Evolutionary conservation across 2,329 filamentous ascomycete genomes (phyloP), one percentile per base, ranked within the genome.

Genomic region (Tolypocladium guangdongense): DNA sequence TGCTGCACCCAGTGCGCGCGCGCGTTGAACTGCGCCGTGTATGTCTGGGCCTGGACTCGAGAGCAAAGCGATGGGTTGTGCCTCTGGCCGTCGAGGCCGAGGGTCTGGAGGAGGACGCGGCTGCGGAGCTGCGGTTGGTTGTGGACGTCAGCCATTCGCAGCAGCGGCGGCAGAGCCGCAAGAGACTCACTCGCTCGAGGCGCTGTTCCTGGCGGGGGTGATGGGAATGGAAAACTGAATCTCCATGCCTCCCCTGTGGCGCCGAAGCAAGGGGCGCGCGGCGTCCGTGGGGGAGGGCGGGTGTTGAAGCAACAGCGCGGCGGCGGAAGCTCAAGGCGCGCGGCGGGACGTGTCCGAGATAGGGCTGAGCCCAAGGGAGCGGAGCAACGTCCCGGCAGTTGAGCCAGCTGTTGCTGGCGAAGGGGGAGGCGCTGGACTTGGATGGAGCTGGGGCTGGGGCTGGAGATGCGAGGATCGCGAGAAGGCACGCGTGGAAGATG

Each of bases 191-290:
- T 39, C 43, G 51, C 39, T 47, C n/a, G 47, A 12, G 36, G 24
- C 32, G 16, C 43, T 59, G 46, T 55, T 61, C 35, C 54, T 58
- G 48, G 57, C 59, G 46, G 54, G 54, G 46, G 59, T 62, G 16
- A 68, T 56, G 18, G 67, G 61, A 37, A 70, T 55, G n/a, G 65
- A 65, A 58, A 71, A 71, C 49, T 71, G 68, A 51, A 71, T 68
- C 62, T 71, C 68, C 68, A 71, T 71, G 24, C 37, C 39, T 47
- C 20, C 20, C 36, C 27, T 12, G 16, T 37, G 49, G 24, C 33
- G 33, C 36, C 49, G 33, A 27, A 24, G 36, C 32, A n/a, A 16
- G 49, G 37, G 36, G 53, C 49, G 39, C 27, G 10, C 14, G 38
- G 51, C 45, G 51, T 55, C 52, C 46, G 53, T 33, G 43, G 41